Base-by-base conservation (phyloP, 2,329 filamentous ascomycete species). In the Microsporum canis region DNA sequence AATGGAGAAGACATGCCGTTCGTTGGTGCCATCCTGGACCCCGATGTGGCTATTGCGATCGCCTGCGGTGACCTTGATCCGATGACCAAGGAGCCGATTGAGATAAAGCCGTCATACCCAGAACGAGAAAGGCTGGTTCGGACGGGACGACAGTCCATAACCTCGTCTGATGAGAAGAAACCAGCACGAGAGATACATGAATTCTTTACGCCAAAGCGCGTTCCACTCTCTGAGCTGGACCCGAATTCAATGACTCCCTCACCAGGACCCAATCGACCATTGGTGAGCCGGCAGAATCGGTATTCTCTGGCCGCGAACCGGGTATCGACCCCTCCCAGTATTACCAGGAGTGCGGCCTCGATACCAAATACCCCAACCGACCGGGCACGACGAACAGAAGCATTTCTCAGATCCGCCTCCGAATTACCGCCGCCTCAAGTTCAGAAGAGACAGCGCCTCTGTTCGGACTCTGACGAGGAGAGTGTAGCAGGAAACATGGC, bases 61-160 rank as follows among this genome's bases (percentile, higher is more conserved):
- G 90, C 94, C 29, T 77, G 72, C 41, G 94, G 94, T 39, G 88
- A 96, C 66, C 74, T 96, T 53, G 87, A 97, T 71, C 94, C 94
- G 1, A 94, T 92, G 66, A 95, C 91, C 1, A 97, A 96, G 73
- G 72, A 85, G 63, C 81, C 79, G 1, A 79, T 86, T 56, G 65
- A 70, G 29, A 62, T 80, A 10, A 73, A 73, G 58, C 71, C 70
- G 2, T 62, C 66, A 59, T 66, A 66, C 61, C 65, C 69, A 59
- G 65, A 68, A 59, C 75, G 72, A 63, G 64, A 71, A 43, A 69
- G 70, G 53, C 66, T 73, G 53, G 69, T 69, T 33, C 67, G 74
- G 36, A 71, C 64, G 67, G 72, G 68, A 66, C 76, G 69, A 66
- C 73, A 76, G 53, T 77, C 76, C 1, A 65, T 76, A 17, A 70